Conservation (phyloP, 1,284 basidiomycete species). For the Ustilago nuda region DNA sequence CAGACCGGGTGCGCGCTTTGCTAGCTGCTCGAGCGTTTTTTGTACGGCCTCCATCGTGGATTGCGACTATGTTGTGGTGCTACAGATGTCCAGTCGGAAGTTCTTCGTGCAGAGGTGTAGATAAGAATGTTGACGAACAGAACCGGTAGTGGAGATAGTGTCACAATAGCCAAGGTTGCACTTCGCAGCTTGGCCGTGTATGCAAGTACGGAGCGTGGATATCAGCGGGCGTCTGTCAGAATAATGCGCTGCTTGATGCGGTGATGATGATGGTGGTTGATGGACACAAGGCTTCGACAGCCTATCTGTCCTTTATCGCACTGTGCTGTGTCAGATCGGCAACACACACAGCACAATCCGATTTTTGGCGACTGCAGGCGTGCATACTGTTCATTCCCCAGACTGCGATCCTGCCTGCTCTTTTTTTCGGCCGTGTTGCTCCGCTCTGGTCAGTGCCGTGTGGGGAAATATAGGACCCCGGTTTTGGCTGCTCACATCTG, state of each 20-base stretch:
- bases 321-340: slow-evolving; percentile 1
- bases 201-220: background rate
- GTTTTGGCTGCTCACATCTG: background rate
- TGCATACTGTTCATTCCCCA: background rate
- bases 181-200: background rate
- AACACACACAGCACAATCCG: background rate
- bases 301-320: background rate
- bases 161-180: background rate
- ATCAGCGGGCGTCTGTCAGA: no score
- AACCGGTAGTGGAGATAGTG: background rate
- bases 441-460: background rate
- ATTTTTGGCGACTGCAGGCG: background rate
- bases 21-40: slow-evolving; percentile 56
- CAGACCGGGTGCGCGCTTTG: slow-evolving; percentile 48
- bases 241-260: no score
- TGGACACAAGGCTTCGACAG: background rate
- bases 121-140: background rate
- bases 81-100: no score
- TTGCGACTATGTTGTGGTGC: no score
- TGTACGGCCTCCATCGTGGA: slow-evolving; percentile 61
- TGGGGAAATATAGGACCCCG: slow-evolving; percentile 6
- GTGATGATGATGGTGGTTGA: background rate
- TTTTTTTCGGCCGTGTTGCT: background rate
- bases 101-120: background rate
- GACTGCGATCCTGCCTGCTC: background rate